Evolutionary conservation across 2,329 filamentous ascomycete genomes (phyloP), one percentile per base, ranked within the genome.

Genomic region (Fusarium equiseti): DNA sequence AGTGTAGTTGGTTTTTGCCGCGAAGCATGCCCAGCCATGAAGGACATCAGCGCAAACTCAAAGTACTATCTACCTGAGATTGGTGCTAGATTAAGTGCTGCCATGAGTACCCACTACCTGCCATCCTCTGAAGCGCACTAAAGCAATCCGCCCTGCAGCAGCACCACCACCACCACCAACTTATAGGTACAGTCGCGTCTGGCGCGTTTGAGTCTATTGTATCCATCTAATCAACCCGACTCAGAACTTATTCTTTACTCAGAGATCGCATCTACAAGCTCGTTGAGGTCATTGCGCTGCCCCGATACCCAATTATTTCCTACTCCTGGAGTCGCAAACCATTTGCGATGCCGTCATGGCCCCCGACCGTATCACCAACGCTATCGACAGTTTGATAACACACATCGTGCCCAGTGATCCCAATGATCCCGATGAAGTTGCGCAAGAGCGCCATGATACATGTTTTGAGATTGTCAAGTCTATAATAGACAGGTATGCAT

Each of bases 381-480:
- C 92, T 79, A 90, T 97, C 78, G 89, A 92, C 79, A 91, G 91
- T 81, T 86, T 97, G 77, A 90, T 97, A 78, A 85, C 90, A 75
- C 91, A 92, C 77, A 84, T 95, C 63, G 85, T 96, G 59, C 92
- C 92, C 59, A 83, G 86, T 52, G 86, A 90, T 69, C 85, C 88
- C 43, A 83, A 88, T 70, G 90, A 93, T 73, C 88, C 90, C 76
- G 89, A 93, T 68, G 89, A 88, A n/a, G 81, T 83, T 11, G 88
- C 89, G 22, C 89, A 94, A 77, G 85, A 91, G 74, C 89, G 91
- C 68, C 89, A 93, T 77, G 89, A 92, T 69, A 86, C 88, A 69
- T 85, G 83, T 75, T 87, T 88, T 65, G 80, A 84, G 57, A 79
- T 86, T 44, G 84, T 86, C 65, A 84, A 83, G 75, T 80, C 81